These are phyloP conservation scores for Phellopilus nigrolimitatus DNA, from an alignment of 1,284 basidiomycete genomes.

Conservation along the genomic window DNA sequence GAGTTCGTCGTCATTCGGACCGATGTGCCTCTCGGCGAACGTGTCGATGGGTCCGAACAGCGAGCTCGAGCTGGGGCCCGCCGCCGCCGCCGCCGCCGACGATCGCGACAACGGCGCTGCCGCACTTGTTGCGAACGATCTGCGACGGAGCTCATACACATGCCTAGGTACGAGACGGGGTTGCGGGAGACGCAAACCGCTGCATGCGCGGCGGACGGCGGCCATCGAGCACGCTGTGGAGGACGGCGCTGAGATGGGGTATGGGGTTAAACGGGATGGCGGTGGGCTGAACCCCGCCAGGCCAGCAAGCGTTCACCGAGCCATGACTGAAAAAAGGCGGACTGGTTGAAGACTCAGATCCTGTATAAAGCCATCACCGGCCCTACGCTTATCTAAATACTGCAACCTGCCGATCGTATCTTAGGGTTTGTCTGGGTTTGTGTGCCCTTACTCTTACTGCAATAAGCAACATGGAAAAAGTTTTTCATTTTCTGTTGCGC, in stretches of 20 bases:
- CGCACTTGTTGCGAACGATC: background rate
- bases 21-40: conserved; percentile 85
- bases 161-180: background rate
- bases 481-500: background rate
- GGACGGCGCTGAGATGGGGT: background rate
- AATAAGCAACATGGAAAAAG: background rate
- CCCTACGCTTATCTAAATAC: too few relatives aligned
- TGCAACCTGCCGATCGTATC: too few relatives aligned
- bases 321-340: background rate
- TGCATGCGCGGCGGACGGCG: conserved; percentile 9
- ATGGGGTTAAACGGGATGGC: background rate
- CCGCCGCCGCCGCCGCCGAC: conserved; percentile 2
- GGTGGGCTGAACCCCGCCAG: conserved; percentile 19
- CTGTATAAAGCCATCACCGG: too few relatives aligned
- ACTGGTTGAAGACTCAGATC: background rate
- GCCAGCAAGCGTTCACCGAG: conserved; percentile 70
- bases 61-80: conserved; percentile 37
- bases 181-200: conserved; percentile 3
- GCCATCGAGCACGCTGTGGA: conserved; percentile 7
- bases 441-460: conserved; percentile 31
- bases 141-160: background rate
- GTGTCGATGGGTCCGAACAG: conserved; percentile 82
- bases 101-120: background rate
- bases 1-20: conserved; percentile 76
- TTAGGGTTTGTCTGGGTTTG: too few relatives aligned